Base-by-base conservation (phyloP, 1,139 yeast species). In the Kluyveromyces marxianus region DNA sequence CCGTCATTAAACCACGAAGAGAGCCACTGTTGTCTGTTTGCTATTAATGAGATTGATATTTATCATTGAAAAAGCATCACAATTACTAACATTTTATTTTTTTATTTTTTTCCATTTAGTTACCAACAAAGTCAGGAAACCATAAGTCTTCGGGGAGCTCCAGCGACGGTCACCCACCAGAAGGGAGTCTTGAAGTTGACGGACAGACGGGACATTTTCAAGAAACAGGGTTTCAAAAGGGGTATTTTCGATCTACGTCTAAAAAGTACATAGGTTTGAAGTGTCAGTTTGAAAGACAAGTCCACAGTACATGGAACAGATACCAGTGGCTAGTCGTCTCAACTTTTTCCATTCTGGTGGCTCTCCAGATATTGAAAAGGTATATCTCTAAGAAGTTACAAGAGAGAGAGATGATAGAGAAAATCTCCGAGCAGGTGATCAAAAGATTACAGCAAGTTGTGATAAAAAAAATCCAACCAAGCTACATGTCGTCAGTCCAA, bases 221-320 rank as follows among this genome's bases (percentile, higher is more conserved):
- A 52, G 42, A 57, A 52, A 42, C 52, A 51, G 44, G 47, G 46
- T 27, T 63, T 57, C 55, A 66, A 62, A 44, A 66, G 62, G 65
- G 72, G 69, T 56, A 78, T 74, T 68, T 83, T 72, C 84, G 90
- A 69, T 83, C 90, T 69, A 74, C 78, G 72, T 81, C 89, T 72
- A 69, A 77, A 69, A 71, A 79, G 62, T 78, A 80, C 77, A 65
- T 82, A 62, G 74, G 81, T 46, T 62, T 81, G 49, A 73, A 71
- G 48, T 83, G 92, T 57, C 79, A 75, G 57, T 61, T 82, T 44
- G 77, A 77, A 52, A 76, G 75, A 51, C 73, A 82, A 44, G 58
- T 82, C 32, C 62, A 75, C 37, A 73, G 74, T n/a, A 70, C 79
- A 3, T 60, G 80, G 35, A 59, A 69, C 30, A 67, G 71, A 44